phyloP scores from a whole-genome alignment of 805 yeast genomes.

The Myxozyma nipponensis region DNA sequence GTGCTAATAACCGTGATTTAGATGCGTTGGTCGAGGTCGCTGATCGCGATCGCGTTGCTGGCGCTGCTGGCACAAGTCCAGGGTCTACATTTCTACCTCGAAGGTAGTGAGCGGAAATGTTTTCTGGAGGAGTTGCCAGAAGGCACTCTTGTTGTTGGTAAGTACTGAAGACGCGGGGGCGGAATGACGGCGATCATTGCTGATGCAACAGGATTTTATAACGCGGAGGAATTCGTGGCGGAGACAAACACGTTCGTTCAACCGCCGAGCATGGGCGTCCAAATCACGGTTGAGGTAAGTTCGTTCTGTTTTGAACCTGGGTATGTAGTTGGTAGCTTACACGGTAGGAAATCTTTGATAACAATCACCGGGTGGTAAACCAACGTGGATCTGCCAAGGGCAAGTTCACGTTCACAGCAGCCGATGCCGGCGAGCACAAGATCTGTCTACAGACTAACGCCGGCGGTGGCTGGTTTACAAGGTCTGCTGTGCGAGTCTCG shows the following conservation, averaged over 20 bases:
- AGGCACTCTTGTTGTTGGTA: slow-evolving; percentile 77
- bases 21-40: not conserved
- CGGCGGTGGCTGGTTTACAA: slow-evolving; percentile 59
- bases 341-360: slow-evolving; percentile 66
- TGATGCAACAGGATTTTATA: slow-evolving; percentile 45
- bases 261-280: slow-evolving; percentile 52
- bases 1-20: too few relatives aligned
- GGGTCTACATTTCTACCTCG: slow-evolving; percentile 74
- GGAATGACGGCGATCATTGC: not conserved
- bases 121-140: slow-evolving; percentile 76
- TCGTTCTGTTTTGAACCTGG: not conserved
- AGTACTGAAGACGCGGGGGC: slow-evolving; percentile 18
- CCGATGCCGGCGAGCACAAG: slow-evolving; percentile 80
- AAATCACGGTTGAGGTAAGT: slow-evolving; percentile 62
- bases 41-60: slow-evolving; percentile 11
- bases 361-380: slow-evolving; percentile 68
- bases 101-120: slow-evolving; percentile 73
- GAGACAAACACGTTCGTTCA: slow-evolving; percentile 50
- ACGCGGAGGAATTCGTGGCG: slow-evolving; percentile 59
- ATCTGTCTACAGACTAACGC: slow-evolving; percentile 64
- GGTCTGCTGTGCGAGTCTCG: slow-evolving; percentile 57
- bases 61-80: slow-evolving; percentile 27
- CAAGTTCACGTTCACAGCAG: slow-evolving; percentile 74
- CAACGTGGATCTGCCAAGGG: slow-evolving; percentile 61
- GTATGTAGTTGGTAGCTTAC: slow-evolving; percentile 26